A percentile compares a stretch with the other conserved stretches of the same genome.
Evolutionary conservation across 2,329 filamentous ascomycete genomes (phyloP).

Genomic region (Alternaria hordeiaustralica): DNA sequence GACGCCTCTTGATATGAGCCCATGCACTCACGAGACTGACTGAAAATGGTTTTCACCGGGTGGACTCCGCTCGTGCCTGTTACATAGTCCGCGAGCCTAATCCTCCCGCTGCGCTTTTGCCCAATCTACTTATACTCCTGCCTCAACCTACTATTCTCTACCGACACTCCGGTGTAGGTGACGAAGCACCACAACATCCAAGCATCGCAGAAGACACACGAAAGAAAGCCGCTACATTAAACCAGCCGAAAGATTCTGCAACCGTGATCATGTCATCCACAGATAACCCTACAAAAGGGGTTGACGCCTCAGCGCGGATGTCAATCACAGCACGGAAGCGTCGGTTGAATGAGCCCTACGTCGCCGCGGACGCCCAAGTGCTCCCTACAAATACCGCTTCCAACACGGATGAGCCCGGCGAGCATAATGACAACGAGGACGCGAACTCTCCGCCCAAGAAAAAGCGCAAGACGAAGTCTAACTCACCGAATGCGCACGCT

Average conservation of each 20-base stretch:
- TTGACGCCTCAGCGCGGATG: background rate
- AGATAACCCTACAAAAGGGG: background rate
- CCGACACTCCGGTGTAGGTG: background rate
- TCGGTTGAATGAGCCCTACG: background rate
- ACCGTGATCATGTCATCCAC: background rate
- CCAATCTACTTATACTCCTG: background rate
- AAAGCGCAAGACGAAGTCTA: background rate
- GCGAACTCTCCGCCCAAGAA: background rate
- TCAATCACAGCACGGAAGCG: background rate
- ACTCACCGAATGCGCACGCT: background rate
- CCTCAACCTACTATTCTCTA: background rate
- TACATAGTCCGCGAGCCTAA: background rate
- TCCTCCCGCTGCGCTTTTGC: background rate
- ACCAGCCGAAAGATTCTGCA: background rate
- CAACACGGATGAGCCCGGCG: background rate
- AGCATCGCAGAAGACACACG: background rate
- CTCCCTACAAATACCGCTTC: background rate
- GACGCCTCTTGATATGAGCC: background rate
- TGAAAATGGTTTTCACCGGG: background rate
- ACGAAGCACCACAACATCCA: background rate
- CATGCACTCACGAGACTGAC: background rate
- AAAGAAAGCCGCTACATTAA: background rate
- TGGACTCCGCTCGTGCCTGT: background rate
- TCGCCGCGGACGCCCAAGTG: background rate
- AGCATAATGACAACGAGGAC: background rate